Conservation (phyloP, 352 stramenopile species). For the Saprolegnia parasitica region DNA sequence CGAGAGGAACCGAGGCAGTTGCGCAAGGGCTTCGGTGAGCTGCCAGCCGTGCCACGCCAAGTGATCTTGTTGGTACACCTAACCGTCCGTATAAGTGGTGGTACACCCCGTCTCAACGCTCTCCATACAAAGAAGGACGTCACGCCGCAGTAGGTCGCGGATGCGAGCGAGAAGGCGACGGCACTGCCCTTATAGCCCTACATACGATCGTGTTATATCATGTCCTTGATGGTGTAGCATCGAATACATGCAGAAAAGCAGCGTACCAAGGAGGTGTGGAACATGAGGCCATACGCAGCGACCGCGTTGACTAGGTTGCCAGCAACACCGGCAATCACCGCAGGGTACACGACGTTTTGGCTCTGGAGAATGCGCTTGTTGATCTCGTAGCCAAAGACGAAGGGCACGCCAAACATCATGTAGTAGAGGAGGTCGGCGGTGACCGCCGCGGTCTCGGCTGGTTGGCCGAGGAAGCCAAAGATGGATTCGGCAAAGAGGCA, state of each 20-base stretch:
- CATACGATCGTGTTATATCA: too few species aligned
- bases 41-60: conserved; percentile 59
- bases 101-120: too few species aligned
- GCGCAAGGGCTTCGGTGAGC: conserved; percentile 46
- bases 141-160: conserved; percentile 44
- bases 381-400: conserved; percentile 69
- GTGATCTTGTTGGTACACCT: conserved; percentile 46
- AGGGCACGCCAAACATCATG: conserved; percentile 71
- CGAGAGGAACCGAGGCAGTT: conserved; percentile 64
- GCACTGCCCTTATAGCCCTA: conserved; percentile 59
- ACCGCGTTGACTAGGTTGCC: conserved; percentile 69
- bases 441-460: conserved; percentile 49
- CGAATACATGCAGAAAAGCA: neutral
- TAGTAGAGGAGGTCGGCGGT: conserved; percentile 62
- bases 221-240: too few species aligned
- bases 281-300: conserved; percentile 85
- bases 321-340: conserved; percentile 68
- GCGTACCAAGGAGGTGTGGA: conserved; percentile 51
- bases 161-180: conserved; percentile 30
- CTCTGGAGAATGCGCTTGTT: conserved; percentile 79
- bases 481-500: conserved; percentile 73
- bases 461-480: conserved; percentile 64
- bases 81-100: conserved; percentile 6
- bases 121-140: conserved; percentile 68
- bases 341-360: conserved; percentile 76